Base-by-base conservation (phyloP, 768 basidiomycete genomes). In the Mycena rebaudengoi region DNA sequence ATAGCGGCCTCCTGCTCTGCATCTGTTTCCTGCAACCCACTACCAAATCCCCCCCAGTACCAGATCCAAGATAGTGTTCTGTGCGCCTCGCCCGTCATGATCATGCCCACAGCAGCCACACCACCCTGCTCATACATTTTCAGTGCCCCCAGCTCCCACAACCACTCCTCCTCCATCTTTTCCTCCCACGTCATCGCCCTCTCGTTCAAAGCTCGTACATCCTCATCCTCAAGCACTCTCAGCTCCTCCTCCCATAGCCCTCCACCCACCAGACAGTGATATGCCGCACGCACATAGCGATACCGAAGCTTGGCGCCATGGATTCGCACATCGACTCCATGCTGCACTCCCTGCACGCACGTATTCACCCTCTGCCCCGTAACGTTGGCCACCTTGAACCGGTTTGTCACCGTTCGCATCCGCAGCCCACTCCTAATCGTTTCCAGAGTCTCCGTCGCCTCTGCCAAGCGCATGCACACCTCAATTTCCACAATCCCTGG, bases 161-260 rank as follows among this genome's bases (percentile, higher is more conserved):
- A 46, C 23, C 28, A 26, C 23, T 16, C 45, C 8, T 46, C 28
- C 45, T 46, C 21, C 14, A 26, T 26, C 45, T 46, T 46, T 25
- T 46, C 45, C 26, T 46, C 45, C 14, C n/a, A 5, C 21, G 26
- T 29, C 5, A 52, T 32, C 4, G 50, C 20, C n/a, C 50, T 32
- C 50, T 52, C 50, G 26, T 52, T 52, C 32, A 52, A n/a, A 16
- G 50, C 50, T 16, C 50, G 32, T 12, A 52, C 50, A 37, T 52
- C 50, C 11, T 52, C 50, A 23, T 52, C 50, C 6, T 20, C 11
- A 10, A 52, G 21, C 3, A 52, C 50, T 35, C 28, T n/a, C 32
- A 52, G 23, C 33, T 12, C 18, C 20, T 52, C 50, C 50, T 52
- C 50, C 50, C 50, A 52, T 3, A 16, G n/a, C 4, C 50, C 50